phyloP scores from a whole-genome alignment of 1,284 basidiomycete genomes.

The Fomitiporia mediterranea region DNA sequence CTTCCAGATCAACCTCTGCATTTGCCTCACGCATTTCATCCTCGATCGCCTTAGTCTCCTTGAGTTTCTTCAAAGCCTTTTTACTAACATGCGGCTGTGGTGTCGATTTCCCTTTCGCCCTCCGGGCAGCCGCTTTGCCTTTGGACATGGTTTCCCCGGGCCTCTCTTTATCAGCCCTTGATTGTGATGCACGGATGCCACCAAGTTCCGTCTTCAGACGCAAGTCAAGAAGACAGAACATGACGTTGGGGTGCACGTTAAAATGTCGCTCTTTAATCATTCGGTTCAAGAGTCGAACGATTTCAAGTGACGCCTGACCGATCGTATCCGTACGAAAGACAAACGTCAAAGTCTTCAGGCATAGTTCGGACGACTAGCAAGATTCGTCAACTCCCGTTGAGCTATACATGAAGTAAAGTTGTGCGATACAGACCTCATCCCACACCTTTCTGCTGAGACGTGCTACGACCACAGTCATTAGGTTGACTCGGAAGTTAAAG shows the following conservation, averaged over 20 bases:
- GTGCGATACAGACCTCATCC: conserved; percentile 62
- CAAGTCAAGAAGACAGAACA: conserved; percentile 82
- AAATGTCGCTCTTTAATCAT: conserved; percentile 96
- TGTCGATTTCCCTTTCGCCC: conserved; percentile 55
- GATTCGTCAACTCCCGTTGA: conserved; percentile 10
- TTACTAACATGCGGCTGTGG: conserved; percentile 80
- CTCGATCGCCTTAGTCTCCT: conserved; percentile 81
- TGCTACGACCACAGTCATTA: conserved; percentile 85
- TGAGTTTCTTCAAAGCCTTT: conserved; percentile 75
- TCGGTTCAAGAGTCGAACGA: conserved; percentile 87
- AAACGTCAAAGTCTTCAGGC: conserved; percentile 73
- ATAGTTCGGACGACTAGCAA: conserved; percentile 72
- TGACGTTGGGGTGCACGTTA: conserved; percentile 84
- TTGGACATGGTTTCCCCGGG: conserved; percentile 38
- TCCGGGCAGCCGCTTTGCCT: conserved; percentile 44
- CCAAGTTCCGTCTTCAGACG: conserved; percentile 87
- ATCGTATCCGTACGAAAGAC: conserved; percentile 81
- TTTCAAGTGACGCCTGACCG: conserved; percentile 80
- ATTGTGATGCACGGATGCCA: conserved; percentile 65
- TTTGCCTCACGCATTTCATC: conserved; percentile 92
- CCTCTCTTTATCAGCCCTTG: conserved; percentile 55
- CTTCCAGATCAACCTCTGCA: conserved; percentile 91
- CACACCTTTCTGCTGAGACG: conserved; percentile 83
- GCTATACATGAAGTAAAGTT: conserved; percentile 8
- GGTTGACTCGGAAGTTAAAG: conserved; percentile 96